Conservation (phyloP, 306 rosid genomes). For the Pueraria montana region DNA sequence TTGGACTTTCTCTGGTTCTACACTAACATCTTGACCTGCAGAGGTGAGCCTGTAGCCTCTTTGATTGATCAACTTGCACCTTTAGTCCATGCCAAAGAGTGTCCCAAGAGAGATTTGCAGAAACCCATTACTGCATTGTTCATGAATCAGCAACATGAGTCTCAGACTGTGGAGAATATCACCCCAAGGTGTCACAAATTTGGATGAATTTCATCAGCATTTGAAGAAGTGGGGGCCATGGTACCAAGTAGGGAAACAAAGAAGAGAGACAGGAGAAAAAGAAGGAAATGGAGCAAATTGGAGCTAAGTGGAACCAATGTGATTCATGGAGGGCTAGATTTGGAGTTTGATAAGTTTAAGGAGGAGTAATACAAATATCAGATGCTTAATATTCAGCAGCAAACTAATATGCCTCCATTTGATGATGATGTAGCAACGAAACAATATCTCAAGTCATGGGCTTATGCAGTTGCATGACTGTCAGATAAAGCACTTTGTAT, state of each 20-base stretch:
- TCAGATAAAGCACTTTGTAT: too few relatives aligned
- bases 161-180: constrained; percentile 13
- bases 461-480: constrained; percentile 74
- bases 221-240: background rate
- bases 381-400: background rate
- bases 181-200: background rate
- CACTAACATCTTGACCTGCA: constrained; percentile 52
- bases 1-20: constrained; percentile 79
- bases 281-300: constrained; percentile 31
- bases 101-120: constrained; percentile 26
- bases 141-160: constrained; percentile 35
- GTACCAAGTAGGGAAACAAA: background rate
- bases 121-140: constrained; percentile 38
- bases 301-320: background rate
- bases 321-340: constrained; percentile 46
- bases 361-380: background rate
- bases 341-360: background rate
- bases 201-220: constrained; percentile 33
- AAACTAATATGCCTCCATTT: constrained; percentile 54
- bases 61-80: constrained; percentile 16
- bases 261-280: constrained; percentile 42
- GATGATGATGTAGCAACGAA: constrained; percentile 74
- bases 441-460: constrained; percentile 80
- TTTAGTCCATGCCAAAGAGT: constrained; percentile 10
- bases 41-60: background rate